Conservation (phyloP, 257 asterid genomes). For the Solanum gracilifrons region DNA sequence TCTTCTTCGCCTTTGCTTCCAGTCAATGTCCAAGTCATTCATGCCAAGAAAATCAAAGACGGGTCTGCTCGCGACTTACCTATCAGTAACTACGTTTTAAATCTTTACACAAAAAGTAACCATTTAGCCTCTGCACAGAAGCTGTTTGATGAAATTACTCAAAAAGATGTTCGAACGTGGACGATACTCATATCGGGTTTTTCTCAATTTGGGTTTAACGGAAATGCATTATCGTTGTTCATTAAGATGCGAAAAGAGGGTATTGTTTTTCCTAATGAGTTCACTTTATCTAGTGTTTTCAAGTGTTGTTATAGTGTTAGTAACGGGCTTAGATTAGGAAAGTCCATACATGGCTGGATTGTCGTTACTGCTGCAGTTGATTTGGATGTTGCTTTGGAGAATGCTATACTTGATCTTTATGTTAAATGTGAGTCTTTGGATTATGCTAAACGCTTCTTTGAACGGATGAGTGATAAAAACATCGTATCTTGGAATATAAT, state of each 20-base stretch:
- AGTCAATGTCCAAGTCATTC: conserved; percentile 12
- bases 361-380: conserved; percentile 23
- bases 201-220: conserved; percentile 23
- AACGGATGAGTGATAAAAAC: conserved; percentile 36
- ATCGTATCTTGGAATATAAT: conserved; percentile 66
- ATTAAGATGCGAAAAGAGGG: conserved; percentile 40
- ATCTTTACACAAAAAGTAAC: conserved; percentile 20
- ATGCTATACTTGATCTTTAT: conserved; percentile 66
- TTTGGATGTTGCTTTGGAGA: conserved; percentile 40
- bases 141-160: conserved; percentile 62
- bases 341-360: conserved; percentile 55
- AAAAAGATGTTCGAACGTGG: conserved; percentile 65
- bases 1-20: conserved; percentile 10
- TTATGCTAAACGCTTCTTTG: conserved; percentile 34
- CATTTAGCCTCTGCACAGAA: conserved; percentile 25
- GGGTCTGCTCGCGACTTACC: conserved; percentile 22
- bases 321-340: conserved; percentile 38
- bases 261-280: conserved; percentile 42
- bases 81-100: conserved; percentile 26
- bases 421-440: conserved; percentile 29
- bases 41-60: conserved; percentile 33
- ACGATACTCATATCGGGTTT: conserved; percentile 57
- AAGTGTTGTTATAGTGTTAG: conserved; percentile 38
- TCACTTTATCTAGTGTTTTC: conserved; percentile 51
- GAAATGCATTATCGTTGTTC: conserved; percentile 39